These are phyloP conservation scores for Coemansia sp. DNA, from an alignment of 192 early-diverging fungal species.

Conservation along the genomic window DNA sequence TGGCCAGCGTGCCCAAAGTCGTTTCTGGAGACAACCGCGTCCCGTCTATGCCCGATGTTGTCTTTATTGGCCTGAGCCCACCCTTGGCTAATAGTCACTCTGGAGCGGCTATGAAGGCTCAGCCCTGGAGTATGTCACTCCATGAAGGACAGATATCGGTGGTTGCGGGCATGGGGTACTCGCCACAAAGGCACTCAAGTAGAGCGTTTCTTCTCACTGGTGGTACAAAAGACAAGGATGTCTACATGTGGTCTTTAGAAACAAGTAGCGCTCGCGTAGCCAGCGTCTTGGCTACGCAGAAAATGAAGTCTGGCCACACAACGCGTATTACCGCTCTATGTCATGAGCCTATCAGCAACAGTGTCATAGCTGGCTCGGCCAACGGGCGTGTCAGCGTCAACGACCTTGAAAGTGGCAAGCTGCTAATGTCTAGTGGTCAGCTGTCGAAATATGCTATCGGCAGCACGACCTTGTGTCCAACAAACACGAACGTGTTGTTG, in stretches of 20 bases:
- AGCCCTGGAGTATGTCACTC: conserved; percentile 11
- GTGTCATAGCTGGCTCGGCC: conserved; percentile 30
- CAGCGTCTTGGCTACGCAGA: neutral
- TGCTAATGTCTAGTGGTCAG: conserved; percentile 10
- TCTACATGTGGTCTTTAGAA: conserved; percentile 19
- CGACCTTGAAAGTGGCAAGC: conserved; percentile 20
- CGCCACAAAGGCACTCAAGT: neutral
- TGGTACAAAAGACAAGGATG: conserved; percentile 12
- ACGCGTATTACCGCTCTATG: conserved; percentile 35
- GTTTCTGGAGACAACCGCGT: neutral
- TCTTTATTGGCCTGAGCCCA: neutral
- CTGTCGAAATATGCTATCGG: conserved; percentile 6
- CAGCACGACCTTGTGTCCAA: conserved; percentile 19
- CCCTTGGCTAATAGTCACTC: neutral
- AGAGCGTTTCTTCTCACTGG: conserved; percentile 31
- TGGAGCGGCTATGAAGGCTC: neutral
- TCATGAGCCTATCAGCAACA: conserved; percentile 12
- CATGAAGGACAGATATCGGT: conserved; percentile 20
- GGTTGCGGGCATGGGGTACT: conserved; percentile 23
- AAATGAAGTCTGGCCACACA: conserved; percentile 18
- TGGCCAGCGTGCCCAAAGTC: neutral
- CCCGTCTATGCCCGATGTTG: neutral
- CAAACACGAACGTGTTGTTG: conserved; percentile 28
- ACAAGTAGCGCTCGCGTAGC: neutral
- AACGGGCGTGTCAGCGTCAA: conserved; percentile 28